phyloP scores from a whole-genome alignment of 495 filamentous ascomycete genomes.

The Neurospora sp. region DNA sequence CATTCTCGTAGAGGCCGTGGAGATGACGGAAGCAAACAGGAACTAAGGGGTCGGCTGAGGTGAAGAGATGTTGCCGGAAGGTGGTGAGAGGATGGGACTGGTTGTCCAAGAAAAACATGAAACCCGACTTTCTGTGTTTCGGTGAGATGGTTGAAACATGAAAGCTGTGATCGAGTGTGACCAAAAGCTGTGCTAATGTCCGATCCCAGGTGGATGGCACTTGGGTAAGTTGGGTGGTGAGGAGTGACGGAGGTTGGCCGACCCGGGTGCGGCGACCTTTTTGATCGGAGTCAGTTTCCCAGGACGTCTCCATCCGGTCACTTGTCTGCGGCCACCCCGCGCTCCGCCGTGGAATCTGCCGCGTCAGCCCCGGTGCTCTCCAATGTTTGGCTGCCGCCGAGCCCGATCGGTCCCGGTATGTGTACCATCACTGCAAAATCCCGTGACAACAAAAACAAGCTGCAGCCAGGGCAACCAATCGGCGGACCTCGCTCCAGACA shows the following conservation, averaged over 20 bases:
- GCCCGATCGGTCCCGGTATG: background rate
- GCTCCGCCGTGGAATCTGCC: background rate
- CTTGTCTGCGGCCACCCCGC: background rate
- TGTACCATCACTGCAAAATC: background rate
- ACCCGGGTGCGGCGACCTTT: background rate
- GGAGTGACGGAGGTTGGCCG: background rate
- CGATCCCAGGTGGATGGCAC: background rate
- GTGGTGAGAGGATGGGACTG: background rate
- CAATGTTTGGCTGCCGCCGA: background rate
- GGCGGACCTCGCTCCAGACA: background rate
- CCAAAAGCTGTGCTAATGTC: background rate
- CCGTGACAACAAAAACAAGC: background rate
- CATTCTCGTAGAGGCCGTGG: background rate
- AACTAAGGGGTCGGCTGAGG: background rate
- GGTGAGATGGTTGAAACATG: background rate
- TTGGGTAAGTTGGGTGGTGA: background rate
- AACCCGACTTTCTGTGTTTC: background rate
- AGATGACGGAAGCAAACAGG: background rate
- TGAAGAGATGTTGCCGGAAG: background rate
- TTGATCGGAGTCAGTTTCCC: background rate
- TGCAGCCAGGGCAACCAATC: background rate
- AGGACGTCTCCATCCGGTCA: background rate
- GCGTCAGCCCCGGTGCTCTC: background rate
- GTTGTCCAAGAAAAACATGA: background rate
- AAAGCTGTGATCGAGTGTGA: background rate